Conservation (phyloP, 345 rosid species). For the Salix viminalis region DNA sequence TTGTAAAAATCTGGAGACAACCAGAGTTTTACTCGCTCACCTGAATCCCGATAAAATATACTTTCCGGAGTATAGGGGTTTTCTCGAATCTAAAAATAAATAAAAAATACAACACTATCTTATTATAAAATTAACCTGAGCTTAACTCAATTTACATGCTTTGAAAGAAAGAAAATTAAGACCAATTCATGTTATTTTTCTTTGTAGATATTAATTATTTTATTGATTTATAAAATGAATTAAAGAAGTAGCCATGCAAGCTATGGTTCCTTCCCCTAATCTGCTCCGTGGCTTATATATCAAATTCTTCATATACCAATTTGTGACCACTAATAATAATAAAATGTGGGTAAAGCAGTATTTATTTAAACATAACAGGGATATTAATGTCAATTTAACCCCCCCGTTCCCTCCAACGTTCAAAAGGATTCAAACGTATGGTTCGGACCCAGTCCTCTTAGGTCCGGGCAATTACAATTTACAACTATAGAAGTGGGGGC, state of each 20-base stretch:
- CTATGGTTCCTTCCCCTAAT: neutral
- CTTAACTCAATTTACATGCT: neutral
- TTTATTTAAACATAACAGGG: neutral
- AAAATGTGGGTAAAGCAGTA: neutral
- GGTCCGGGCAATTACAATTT: constrained; percentile 13
- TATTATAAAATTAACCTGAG: neutral
- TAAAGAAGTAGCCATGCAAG: too few relatives aligned
- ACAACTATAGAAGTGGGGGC: constrained; percentile 10
- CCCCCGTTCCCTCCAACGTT: constrained; percentile 38
- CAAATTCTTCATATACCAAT: neutral
- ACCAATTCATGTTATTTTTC: neutral
- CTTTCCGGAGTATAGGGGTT: too few relatives aligned
- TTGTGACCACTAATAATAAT: neutral
- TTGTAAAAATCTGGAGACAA: too few relatives aligned
- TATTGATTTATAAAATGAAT: neutral
- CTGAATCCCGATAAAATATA: too few relatives aligned
- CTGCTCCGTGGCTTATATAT: neutral
- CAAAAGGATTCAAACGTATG: constrained; percentile 36
- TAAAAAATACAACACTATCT: too few relatives aligned
- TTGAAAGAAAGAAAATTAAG: neutral
- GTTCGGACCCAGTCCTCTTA: constrained; percentile 47
- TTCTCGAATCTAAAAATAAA: too few relatives aligned
- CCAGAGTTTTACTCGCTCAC: too few relatives aligned
- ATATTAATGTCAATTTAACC: constrained; percentile 4
- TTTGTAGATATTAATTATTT: neutral